These are phyloP conservation scores for Botrytis medusae DNA, from an alignment of 2,329 filamentous ascomycete species.

Conservation along the genomic window DNA sequence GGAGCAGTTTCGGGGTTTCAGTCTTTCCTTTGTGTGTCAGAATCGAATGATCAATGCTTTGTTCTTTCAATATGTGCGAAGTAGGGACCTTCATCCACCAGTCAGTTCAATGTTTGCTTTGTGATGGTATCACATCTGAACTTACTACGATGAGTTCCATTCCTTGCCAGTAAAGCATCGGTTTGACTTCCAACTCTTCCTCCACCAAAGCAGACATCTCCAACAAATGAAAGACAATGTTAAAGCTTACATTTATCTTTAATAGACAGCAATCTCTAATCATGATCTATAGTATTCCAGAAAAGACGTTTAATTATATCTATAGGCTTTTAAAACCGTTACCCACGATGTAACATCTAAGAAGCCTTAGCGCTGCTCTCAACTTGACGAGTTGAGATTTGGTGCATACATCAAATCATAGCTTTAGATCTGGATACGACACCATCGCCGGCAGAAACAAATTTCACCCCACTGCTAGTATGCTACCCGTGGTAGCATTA, in stretches of 20 bases:
- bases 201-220: too few relatives aligned
- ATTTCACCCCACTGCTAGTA: neutral
- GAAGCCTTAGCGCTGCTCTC: neutral
- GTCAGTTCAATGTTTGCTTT: neutral
- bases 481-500: neutral
- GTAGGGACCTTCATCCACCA: too few relatives aligned
- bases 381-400: neutral
- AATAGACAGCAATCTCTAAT: neutral
- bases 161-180: too few relatives aligned
- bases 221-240: neutral
- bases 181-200: neutral
- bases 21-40: neutral
- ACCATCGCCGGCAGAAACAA: neutral
- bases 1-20: neutral
- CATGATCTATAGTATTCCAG: neutral
- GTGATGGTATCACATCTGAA: neutral
- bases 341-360: neutral
- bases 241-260: neutral
- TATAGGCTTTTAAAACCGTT: too few relatives aligned
- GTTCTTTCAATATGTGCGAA: neutral
- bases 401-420: neutral
- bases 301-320: neutral
- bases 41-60: neutral
- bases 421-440: neutral
- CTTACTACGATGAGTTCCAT: neutral